Evolutionary conservation across 345 rosid genomes (phyloP), one percentile per base, ranked within the genome.

Genomic region (Ceriops zippeliana): DNA sequence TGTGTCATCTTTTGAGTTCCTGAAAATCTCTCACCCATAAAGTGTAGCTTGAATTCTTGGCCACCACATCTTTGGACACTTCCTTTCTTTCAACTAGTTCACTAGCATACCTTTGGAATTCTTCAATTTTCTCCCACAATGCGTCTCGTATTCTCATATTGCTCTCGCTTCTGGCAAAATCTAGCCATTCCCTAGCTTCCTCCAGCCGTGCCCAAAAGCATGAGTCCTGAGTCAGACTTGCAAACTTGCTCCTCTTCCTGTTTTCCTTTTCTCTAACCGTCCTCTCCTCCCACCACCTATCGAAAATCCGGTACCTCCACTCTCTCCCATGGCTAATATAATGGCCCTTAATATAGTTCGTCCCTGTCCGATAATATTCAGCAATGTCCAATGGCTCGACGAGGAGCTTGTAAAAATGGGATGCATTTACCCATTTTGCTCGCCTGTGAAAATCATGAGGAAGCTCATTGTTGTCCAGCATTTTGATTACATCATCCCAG

Each of bases 121-220:
- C 0, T 16, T 60, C 61, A 26, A 89, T 64, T 27, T 77, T 69
- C 22, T 24, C 52, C 92, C 84, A 77, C 6, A 86, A 57, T 31
- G 5, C 7, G 51, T 20, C 24, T 52, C 13, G 60, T 31, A 19
- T 82, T 8, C 13, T 70, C 0, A 16, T 52, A 62, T 91, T 87
- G 2, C 8, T 65, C 69, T 82, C 89, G 5, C 70, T 73, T 78
- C 63, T 84, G 7, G 79, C 54, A 17, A 2, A 74, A 65, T 87
- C 81, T 4, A 88, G 67, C 65, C 74, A 78, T 26, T 86, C 96
- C 72, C 80, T 77, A 5, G 93, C 96, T 78, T 88, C 89, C 82
- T 95, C 96, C 38, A 95, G 82, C 70, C 20, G 85, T 1, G 96
- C 97, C 99, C 99, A 90, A 61, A 95, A 95, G 68, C 89, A 84